These are phyloP conservation scores for Penicillium crystallinum DNA, from an alignment of 495 filamentous ascomycete genomes.

Conservation along the genomic window DNA sequence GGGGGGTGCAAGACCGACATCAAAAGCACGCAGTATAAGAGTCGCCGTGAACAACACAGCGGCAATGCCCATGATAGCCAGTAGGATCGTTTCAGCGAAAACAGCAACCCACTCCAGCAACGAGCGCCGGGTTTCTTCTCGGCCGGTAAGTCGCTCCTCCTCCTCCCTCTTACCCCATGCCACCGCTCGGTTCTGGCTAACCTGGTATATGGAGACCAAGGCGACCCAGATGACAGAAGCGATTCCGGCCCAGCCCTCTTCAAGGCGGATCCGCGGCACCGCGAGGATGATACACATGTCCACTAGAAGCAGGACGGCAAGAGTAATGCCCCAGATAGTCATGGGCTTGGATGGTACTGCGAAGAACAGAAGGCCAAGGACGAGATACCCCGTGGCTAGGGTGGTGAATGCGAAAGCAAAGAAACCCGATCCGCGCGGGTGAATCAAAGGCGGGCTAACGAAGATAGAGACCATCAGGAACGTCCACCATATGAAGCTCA, in stretches of 20 bases:
- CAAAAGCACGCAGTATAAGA: conserved; percentile 69
- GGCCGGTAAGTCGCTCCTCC: conserved; percentile 86
- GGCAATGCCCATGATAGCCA: conserved; percentile 59
- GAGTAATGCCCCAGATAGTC: conserved; percentile 59
- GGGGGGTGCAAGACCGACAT: conserved; percentile 62
- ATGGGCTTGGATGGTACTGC: conserved; percentile 71
- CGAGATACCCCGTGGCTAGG: conserved; percentile 64
- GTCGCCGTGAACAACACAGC: conserved; percentile 71
- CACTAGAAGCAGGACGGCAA: conserved; percentile 68
- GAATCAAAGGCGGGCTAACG: conserved; percentile 77
- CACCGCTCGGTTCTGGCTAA: conserved; percentile 64
- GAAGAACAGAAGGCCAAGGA: conserved; percentile 82
- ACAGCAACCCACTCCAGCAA: conserved; percentile 79
- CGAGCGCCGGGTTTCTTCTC: conserved; percentile 78
- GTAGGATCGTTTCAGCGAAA: conserved; percentile 64
- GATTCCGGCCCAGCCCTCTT: conserved; percentile 89
- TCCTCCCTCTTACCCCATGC: conserved; percentile 88
- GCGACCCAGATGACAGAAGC: conserved; percentile 75
- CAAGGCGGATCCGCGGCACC: conserved; percentile 63
- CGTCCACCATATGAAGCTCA: conserved; percentile 88
- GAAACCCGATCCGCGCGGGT: conserved; percentile 85
- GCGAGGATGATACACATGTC: conserved; percentile 73
- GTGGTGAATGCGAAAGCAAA: conserved; percentile 78
- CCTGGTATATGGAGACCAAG: conserved; percentile 57
- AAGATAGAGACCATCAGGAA: conserved; percentile 81